These are phyloP conservation scores for Ceriops zippeliana DNA, from an alignment of 345 rosid species.

Conservation along the genomic window DNA sequence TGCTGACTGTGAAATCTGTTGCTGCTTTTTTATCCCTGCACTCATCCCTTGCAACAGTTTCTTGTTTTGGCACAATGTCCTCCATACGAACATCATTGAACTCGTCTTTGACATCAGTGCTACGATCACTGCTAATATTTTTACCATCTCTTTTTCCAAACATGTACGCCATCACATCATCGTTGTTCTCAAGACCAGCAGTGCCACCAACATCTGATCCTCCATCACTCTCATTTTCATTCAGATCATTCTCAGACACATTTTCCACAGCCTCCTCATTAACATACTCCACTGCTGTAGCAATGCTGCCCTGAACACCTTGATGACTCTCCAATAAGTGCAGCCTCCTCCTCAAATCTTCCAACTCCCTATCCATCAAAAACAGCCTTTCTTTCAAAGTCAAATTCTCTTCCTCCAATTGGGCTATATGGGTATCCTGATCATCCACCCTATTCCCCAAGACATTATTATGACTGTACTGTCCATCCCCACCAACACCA, in stretches of 20 bases:
- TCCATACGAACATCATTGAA: conserved; percentile 34
- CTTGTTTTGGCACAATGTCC: conserved; percentile 19
- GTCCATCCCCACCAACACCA: conserved; percentile 23
- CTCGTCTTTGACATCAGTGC: conserved; percentile 25
- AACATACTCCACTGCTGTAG: conserved; percentile 40
- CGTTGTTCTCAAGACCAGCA: conserved; percentile 19
- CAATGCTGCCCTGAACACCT: conserved; percentile 26
- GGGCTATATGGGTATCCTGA: conserved; percentile 89
- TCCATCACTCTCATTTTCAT: conserved; percentile 61
- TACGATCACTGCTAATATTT: conserved; percentile 23
- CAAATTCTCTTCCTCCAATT: conserved; percentile 90
- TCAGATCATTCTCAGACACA: conserved; percentile 27
- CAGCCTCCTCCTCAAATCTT: conserved; percentile 83
- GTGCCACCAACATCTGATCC: conserved; percentile 47
- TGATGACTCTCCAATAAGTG: conserved; percentile 72
- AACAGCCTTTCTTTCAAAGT: conserved; percentile 86
- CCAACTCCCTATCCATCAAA: conserved; percentile 85
- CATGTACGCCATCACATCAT: conserved; percentile 9
- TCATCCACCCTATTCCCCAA: conserved; percentile 93
- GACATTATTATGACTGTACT: conserved; percentile 54
- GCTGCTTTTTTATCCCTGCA: not conserved
- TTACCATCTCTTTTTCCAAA: conserved; percentile 7
- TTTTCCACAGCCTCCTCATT: conserved; percentile 35
- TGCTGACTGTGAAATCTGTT: not conserved
- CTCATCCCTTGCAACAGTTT: conserved; percentile 20